Conservation (phyloP, 306 rosid genomes). For the Neltuma alba region DNA sequence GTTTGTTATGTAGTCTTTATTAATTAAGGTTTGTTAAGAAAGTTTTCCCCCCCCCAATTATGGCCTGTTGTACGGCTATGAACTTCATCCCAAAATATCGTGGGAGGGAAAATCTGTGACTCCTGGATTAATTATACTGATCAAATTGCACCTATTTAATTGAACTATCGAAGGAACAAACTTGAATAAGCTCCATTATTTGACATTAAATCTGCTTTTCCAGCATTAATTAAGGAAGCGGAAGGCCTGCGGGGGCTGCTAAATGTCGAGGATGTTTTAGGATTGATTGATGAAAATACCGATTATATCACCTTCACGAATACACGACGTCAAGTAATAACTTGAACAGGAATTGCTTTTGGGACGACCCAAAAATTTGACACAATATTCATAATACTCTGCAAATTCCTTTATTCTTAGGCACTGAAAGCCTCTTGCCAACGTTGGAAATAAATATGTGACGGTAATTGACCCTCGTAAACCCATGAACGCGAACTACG, state of each 20-base stretch:
- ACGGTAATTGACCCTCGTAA: too few relatives aligned
- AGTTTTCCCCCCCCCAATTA: conserved; percentile 1
- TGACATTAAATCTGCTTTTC: background rate
- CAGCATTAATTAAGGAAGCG: background rate
- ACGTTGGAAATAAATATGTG: too few relatives aligned
- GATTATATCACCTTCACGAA: background rate
- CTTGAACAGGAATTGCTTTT: too few relatives aligned
- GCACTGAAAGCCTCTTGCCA: too few relatives aligned
- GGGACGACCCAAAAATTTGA: too few relatives aligned
- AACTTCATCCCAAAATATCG: background rate
- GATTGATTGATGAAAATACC: background rate
- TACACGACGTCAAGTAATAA: too few relatives aligned
- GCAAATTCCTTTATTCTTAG: too few relatives aligned
- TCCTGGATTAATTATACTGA: background rate
- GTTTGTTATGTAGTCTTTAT: background rate
- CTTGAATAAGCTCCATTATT: background rate
- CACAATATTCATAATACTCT: too few relatives aligned
- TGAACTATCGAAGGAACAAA: background rate
- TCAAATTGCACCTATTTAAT: background rate
- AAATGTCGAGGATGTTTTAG: background rate
- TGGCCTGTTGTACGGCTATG: background rate
- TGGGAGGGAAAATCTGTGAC: background rate
- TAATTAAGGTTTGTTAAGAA: background rate
- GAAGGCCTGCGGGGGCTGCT: background rate
- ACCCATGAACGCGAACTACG: too few relatives aligned